Evolutionary conservation across 352 stramenopile genomes (phyloP).

Genomic region (Pythium insidiosum): DNA sequence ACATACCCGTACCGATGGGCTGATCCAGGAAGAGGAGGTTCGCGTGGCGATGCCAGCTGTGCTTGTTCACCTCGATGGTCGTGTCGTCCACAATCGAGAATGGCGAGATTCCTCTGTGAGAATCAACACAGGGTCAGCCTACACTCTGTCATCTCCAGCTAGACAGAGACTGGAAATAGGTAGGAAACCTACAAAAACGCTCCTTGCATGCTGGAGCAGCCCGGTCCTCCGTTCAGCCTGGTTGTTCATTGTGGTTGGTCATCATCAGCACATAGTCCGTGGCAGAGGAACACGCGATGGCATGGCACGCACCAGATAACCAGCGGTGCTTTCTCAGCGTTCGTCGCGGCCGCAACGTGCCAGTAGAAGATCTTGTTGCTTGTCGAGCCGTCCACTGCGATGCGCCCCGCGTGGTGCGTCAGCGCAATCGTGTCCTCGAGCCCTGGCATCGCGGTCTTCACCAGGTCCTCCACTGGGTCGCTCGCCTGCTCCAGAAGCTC

Average conservation of each 20-base stretch:
- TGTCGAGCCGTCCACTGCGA: slow-evolving; percentile 33
- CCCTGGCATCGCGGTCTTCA: slow-evolving; percentile 34
- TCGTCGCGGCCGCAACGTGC: slow-evolving; percentile 49
- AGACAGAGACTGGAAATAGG: too few species aligned
- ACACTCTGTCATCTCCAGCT: not conserved
- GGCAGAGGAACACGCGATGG: too few species aligned
- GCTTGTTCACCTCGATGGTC: slow-evolving; percentile 51
- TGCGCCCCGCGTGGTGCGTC: slow-evolving; percentile 58
- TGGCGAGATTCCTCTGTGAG: slow-evolving; percentile 44
- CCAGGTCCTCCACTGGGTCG: slow-evolving; percentile 21
- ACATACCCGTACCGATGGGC: slow-evolving; percentile 76
- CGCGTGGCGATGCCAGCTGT: slow-evolving; percentile 66
- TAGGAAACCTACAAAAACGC: slow-evolving; percentile 57
- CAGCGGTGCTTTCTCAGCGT: slow-evolving; percentile 42
- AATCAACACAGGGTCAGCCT: not conserved
- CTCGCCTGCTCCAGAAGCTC: not conserved
- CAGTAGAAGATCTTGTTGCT: slow-evolving; percentile 76
- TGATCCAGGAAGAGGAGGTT: slow-evolving; percentile 85
- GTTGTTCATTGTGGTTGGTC: too few species aligned
- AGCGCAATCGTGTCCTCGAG: slow-evolving; percentile 39
- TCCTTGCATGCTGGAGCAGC: slow-evolving; percentile 77
- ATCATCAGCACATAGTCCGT: too few species aligned
- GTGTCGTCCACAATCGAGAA: slow-evolving; percentile 47
- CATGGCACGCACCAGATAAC: slow-evolving; percentile 54
- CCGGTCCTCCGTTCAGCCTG: slow-evolving; percentile 74